Percentiles rank a stretch among this genome's conserved stretches.
These are phyloP conservation scores for Cryptococcus sp. DNA, from an alignment of 1,284 basidiomycete species.

Conservation along the genomic window DNA sequence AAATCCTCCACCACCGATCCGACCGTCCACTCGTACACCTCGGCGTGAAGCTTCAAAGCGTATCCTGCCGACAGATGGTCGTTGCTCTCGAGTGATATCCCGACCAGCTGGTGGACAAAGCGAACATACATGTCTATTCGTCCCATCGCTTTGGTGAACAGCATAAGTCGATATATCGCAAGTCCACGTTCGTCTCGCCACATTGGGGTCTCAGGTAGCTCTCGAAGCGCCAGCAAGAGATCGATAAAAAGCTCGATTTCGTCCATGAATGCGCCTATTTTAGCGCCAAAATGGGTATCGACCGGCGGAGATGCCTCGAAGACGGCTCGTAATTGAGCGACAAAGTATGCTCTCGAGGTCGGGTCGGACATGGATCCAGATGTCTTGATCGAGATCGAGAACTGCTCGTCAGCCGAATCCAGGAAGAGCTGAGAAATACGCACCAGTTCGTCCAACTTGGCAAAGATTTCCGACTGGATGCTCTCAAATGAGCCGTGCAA, in stretches of 20 bases:
- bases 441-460: constrained; percentile 70
- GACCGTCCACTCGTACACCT: constrained; percentile 84
- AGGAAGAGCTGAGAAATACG: constrained; percentile 5
- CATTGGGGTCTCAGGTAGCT: constrained; percentile 86
- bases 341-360: constrained; percentile 87
- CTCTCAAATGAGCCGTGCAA: constrained; percentile 71
- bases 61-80: constrained; percentile 90
- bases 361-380: constrained; percentile 64
- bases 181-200: constrained; percentile 91
- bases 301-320: constrained; percentile 73
- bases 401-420: constrained; percentile 12
- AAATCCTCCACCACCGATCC: constrained; percentile 68
- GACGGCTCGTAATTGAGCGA: constrained; percentile 79
- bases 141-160: constrained; percentile 79
- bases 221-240: constrained; percentile 83
- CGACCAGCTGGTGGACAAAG: constrained; percentile 86
- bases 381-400: constrained; percentile 19
- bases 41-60: constrained; percentile 86
- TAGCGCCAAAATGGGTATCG: constrained; percentile 68
- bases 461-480: constrained; percentile 93
- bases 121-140: constrained; percentile 86
- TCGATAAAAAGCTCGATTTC: constrained; percentile 92
- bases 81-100: constrained; percentile 79
- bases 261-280: constrained; percentile 76
- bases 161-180: constrained; percentile 85